phyloP scores from a whole-genome alignment of 2,329 filamentous ascomycete genomes.

The Diaporthe aspalathi region DNA sequence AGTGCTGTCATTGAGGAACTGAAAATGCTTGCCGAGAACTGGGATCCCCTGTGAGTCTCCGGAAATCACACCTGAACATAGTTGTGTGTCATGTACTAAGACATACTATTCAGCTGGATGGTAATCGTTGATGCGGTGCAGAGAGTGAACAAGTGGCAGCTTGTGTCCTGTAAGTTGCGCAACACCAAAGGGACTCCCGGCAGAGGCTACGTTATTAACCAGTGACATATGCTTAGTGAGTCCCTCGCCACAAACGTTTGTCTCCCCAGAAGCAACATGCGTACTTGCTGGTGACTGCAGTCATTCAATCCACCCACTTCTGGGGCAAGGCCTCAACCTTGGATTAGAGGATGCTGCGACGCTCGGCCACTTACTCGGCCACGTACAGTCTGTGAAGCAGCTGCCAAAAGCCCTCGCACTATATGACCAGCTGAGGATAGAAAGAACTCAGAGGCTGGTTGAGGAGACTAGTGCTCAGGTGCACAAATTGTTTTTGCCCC shows the following conservation, averaged over 20 bases:
- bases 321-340: slow-evolving; percentile 5
- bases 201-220: not conserved
- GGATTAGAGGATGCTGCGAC: slow-evolving; percentile 14
- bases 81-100: not conserved
- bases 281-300: slow-evolving; percentile 10
- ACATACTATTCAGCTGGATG: not conserved
- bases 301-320: not conserved
- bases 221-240: not conserved
- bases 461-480: not conserved
- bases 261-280: not conserved
- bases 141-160: slow-evolving; percentile 14
- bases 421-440: not conserved
- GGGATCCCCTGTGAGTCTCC: slow-evolving; percentile 2
- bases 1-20: not conserved
- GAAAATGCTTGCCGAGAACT: not conserved
- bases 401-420: not conserved
- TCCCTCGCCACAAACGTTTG: not conserved
- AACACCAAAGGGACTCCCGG: not conserved
- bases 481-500: not conserved
- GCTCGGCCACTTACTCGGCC: not conserved
- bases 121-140: not conserved
- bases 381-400: not conserved
- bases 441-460: not conserved
- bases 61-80: too few species aligned
- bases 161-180: not conserved